Evolutionary conservation across 441 rosid species (phyloP), one percentile per base, ranked within the genome.

Genomic region (Brassica hybrid): DNA sequence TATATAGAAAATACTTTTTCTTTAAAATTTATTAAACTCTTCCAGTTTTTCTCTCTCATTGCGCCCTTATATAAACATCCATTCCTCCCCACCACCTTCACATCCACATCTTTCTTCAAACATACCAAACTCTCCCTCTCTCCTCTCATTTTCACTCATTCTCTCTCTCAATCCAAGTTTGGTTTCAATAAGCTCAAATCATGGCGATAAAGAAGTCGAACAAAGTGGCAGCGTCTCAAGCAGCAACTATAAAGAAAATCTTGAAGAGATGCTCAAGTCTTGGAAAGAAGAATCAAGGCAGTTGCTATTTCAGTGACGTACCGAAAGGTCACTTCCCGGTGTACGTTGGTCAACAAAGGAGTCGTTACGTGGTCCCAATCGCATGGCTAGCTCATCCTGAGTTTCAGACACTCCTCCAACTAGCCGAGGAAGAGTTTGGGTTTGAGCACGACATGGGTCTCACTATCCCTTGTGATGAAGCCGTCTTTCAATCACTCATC

Each of bases 381-480:
- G 81, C 99, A 60, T 89, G 94, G 89, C 69, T 93, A 71, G 69
- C 79, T 14, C 96, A 86, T 71, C 92, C 91, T 6, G 81, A 83
- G 81, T 91, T 94, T 65, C 91, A 87, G 62, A 74, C 69, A 73
- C 84, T 94, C 11, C 97, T 94, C 57, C 88, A 67, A 71, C 86
- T 85, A 76, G 91, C 99, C 13, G 94, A 86, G 72, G 98, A 93
- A 65, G 98, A 91, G 73, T 94, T 84, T 58, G 98, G 99, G 0
- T 94, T 89, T 68, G 86, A 86, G 74, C 91, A 94, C 14, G 90
- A 86, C 50, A 88, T 84, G 96, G 99, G 97, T 50, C 86, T 94
- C 68, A 91, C 96, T 1, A 85, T 94, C 66, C 99, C 99, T 45
- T 94, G 99, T 76, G 99, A 94, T 50, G 99, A 94, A 77, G 86